These are phyloP conservation scores for Euphorbia celastroides DNA, from an alignment of 441 rosid species.

Conservation along the genomic window DNA sequence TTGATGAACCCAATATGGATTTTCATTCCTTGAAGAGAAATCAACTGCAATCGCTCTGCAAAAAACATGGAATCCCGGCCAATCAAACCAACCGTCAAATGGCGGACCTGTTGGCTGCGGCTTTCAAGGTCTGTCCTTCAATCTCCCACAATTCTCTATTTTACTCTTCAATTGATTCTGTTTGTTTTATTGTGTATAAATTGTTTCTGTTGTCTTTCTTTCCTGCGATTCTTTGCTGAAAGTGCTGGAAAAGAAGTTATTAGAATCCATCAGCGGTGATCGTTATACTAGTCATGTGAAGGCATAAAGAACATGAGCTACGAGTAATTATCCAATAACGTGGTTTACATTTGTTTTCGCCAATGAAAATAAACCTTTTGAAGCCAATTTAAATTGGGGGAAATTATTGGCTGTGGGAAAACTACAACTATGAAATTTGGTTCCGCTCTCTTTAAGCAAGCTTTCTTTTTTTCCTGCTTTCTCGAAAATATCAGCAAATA, in stretches of 20 bases:
- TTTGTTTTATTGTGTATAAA: not conserved
- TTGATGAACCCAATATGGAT: constrained; percentile 29
- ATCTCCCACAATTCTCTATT: not conserved
- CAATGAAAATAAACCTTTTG: not conserved
- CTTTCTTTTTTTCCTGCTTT: not conserved
- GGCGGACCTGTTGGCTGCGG: constrained; percentile 36
- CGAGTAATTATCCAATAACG: not conserved
- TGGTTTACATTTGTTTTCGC: not conserved
- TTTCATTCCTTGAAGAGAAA: constrained; percentile 49
- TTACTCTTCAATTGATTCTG: not conserved
- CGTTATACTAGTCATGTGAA: not conserved
- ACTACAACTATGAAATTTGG: not conserved
- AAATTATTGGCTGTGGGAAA: not conserved
- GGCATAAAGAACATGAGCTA: not conserved
- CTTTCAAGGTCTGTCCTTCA: constrained; percentile 34
- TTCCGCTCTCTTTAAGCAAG: not conserved
- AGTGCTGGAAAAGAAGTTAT: not conserved
- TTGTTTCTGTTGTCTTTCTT: not conserved
- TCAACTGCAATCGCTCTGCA: constrained; percentile 53
- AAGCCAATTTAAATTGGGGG: not conserved
- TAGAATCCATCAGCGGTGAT: not conserved
- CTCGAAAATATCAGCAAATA: not conserved
- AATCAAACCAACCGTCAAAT: constrained; percentile 49
- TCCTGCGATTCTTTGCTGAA: not conserved
- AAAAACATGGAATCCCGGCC: constrained; percentile 51